Conservation (phyloP, 2,329 filamentous ascomycete species). For the Dactylellina drechsleri region DNA sequence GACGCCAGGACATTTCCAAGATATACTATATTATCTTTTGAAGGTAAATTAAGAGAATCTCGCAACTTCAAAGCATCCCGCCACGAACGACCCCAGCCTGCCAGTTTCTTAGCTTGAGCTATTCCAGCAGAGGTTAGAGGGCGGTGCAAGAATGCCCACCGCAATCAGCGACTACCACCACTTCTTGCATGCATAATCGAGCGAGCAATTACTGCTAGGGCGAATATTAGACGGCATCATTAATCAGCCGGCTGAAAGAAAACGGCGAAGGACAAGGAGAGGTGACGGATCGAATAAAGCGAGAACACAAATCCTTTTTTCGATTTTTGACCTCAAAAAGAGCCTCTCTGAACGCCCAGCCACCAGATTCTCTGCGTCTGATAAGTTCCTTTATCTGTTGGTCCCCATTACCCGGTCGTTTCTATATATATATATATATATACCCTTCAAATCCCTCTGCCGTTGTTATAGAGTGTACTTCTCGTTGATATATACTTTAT, state of each 20-base stretch:
- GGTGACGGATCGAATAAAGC: conserved; percentile 6
- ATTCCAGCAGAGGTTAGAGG: conserved; percentile 4
- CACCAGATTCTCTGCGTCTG: not conserved
- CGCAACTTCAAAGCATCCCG: conserved; percentile 4
- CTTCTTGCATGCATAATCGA: too few relatives aligned
- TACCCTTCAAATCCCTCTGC: too few relatives aligned
- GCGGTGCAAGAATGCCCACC: conserved; percentile 11
- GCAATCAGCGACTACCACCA: not conserved
- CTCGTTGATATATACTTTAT: not conserved
- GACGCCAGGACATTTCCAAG: conserved; percentile 44
- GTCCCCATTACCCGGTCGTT: not conserved
- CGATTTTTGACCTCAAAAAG: not conserved
- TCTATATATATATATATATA: too few relatives aligned
- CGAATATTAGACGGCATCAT: too few relatives aligned
- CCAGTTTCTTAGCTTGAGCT: conserved; percentile 26
- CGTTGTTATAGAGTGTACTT: too few relatives aligned
- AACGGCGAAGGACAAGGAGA: too few relatives aligned
- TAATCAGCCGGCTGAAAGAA: conserved; percentile 22
- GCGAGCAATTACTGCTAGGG: too few relatives aligned
- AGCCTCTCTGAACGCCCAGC: too few relatives aligned
- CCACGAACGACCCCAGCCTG: conserved; percentile 37
- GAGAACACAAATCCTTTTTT: conserved; percentile 8
- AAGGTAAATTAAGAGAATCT: too few relatives aligned
- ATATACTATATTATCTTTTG: conserved; percentile 13
- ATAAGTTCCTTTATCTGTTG: not conserved